phyloP scores from a whole-genome alignment of 768 basidiomycete genomes.

The Mrakia blollopis region DNA sequence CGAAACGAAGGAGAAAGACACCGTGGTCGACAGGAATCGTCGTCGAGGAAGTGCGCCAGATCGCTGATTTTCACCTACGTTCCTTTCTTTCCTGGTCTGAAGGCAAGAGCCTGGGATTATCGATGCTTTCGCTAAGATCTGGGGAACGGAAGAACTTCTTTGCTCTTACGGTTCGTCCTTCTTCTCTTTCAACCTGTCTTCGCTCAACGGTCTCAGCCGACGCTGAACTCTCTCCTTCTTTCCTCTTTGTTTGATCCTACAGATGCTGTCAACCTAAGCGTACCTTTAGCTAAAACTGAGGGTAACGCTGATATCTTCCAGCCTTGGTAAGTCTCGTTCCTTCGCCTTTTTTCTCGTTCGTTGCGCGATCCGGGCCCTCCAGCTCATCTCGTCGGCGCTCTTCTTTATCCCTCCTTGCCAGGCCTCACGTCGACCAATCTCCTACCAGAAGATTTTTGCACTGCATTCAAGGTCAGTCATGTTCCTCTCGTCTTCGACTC shows the following conservation, averaged over 20 bases:
- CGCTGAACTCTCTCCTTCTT: not conserved
- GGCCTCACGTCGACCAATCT: conserved; percentile 26
- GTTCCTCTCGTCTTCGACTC: too few species aligned
- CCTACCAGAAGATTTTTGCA: conserved; percentile 21
- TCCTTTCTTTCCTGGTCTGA: not conserved
- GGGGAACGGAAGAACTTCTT: conserved; percentile 39
- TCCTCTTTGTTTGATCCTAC: not conserved
- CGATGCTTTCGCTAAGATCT: conserved; percentile 37
- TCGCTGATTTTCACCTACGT: not conserved
- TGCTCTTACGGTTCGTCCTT: conserved; percentile 33
- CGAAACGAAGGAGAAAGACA: conserved; percentile 8
- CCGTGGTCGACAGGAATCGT: too few species aligned
- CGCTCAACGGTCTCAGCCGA: too few species aligned
- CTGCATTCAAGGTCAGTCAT: conserved; percentile 30
- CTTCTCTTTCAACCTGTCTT: not conserved
- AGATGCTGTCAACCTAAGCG: conserved; percentile 27
- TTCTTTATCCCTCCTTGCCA: not conserved
- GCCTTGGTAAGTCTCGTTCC: conserved; percentile 13
- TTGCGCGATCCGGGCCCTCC: too few species aligned
- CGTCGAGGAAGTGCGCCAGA: not conserved
- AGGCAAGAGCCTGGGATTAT: conserved; percentile 38
- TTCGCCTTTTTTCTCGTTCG: not conserved
- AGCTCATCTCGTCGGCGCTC: not conserved
- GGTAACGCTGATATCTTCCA: conserved; percentile 15
- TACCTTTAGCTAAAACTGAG: conserved; percentile 11